Percentiles rank a stretch among this genome's conserved stretches.
phyloP scores from a whole-genome alignment of 352 stramenopile species.

The Stephanocyclus meneghinianus region DNA sequence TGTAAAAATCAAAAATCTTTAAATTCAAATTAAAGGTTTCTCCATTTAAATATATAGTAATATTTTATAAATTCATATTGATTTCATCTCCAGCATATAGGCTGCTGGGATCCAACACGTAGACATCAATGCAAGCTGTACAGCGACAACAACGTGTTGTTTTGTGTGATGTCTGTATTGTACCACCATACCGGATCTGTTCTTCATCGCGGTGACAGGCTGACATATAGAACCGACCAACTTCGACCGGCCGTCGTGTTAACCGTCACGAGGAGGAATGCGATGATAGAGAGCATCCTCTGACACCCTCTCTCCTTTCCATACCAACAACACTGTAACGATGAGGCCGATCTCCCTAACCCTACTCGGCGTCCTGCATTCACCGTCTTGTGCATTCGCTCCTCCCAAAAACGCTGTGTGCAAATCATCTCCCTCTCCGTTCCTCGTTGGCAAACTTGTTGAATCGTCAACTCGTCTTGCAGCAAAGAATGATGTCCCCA shows the following conservation, averaged over 20 bases:
- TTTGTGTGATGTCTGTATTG: no score
- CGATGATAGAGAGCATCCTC: background rate
- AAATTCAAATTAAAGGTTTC: no score
- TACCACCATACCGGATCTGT: no score
- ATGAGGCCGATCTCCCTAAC: background rate
- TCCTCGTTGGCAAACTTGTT: background rate
- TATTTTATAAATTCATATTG: no score
- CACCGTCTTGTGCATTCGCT: background rate
- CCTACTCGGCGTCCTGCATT: background rate
- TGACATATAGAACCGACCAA: no score
- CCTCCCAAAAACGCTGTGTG: background rate
- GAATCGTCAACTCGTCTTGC: conserved; percentile 10
- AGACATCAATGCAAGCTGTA: no score
- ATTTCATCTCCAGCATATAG: no score
- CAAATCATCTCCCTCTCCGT: background rate
- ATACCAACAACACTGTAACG: background rate
- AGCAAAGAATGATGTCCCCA: conserved; percentile 14
- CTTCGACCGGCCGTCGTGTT: background rate
- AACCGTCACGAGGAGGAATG: background rate
- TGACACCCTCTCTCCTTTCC: background rate
- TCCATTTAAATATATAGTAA: no score
- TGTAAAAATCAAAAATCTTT: no score
- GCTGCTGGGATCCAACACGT: no score
- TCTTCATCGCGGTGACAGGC: no score
- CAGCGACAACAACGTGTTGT: no score